phyloP scores from a whole-genome alignment of 768 basidiomycete genomes.

The Collybiopsis confluens region DNA sequence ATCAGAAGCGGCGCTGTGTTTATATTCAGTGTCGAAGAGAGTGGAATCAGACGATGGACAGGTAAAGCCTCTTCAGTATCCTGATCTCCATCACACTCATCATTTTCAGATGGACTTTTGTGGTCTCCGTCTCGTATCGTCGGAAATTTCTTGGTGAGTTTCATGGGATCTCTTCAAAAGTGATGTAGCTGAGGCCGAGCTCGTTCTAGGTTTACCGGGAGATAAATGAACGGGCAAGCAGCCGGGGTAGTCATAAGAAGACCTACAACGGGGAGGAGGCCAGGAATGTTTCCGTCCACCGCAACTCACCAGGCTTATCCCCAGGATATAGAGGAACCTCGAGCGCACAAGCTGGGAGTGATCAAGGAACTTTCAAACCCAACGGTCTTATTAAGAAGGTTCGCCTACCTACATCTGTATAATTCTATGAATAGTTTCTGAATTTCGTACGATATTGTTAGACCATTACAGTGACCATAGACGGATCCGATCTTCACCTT shows the following conservation, averaged over 20 bases:
- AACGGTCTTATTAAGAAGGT: conserved; percentile 85
- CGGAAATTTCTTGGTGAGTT: conserved; percentile 75
- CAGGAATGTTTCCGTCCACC: conserved; percentile 32
- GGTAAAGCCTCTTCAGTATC: conserved; percentile 31
- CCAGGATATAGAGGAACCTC: conserved; percentile 27
- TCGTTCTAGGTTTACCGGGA: conserved; percentile 70
- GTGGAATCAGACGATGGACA: conserved; percentile 86
- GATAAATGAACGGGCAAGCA: conserved; percentile 63
- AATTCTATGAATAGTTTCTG: not conserved
- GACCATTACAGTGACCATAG: conserved; percentile 84
- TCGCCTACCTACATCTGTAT: not conserved
- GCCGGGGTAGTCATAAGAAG: conserved; percentile 48
- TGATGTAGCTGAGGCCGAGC: not conserved
- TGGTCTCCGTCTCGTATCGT: conserved; percentile 87
- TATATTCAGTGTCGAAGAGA: conserved; percentile 85
- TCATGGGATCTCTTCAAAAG: not conserved
- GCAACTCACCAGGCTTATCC: conserved; percentile 37
- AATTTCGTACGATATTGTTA: conserved; percentile 22
- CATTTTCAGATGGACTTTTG: conserved; percentile 46
- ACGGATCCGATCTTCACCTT: conserved; percentile 76
- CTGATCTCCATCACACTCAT: conserved; percentile 13
- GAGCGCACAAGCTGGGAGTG: conserved; percentile 28
- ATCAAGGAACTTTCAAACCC: conserved; percentile 60
- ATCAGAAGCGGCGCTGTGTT: conserved; percentile 71
- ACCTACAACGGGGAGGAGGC: conserved; percentile 48